These are phyloP conservation scores for Chlorella sp. DNA, from an alignment of 139 green algal genomes.

Conservation along the genomic window DNA sequence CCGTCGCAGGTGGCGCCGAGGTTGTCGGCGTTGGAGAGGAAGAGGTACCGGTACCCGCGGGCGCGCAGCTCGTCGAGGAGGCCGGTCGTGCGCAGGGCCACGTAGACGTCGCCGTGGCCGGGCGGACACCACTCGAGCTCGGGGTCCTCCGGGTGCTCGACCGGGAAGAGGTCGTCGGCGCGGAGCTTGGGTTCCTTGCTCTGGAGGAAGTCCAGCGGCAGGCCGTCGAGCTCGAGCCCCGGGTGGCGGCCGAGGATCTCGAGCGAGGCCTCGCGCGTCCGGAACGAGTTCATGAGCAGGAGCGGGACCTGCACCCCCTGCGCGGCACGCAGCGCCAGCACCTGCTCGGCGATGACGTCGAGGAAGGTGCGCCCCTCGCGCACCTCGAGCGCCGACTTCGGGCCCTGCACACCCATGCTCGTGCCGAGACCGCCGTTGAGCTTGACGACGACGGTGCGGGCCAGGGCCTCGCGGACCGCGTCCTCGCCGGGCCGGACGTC, in stretches of 20 bases:
- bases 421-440: conserved; percentile 89
- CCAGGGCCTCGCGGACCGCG: conserved; percentile 20
- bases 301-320: conserved; percentile 46
- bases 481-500: conserved; percentile 2
- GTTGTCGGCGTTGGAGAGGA: conserved; percentile 89
- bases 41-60: conserved; percentile 72
- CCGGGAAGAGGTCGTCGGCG: conserved; percentile 60
- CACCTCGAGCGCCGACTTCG: conserved; percentile 75
- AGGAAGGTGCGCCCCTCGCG: conserved; percentile 89
- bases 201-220: conserved; percentile 31
- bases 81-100: conserved; percentile 78
- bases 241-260: conserved; percentile 42
- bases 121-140: conserved; percentile 44
- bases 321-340: background rate
- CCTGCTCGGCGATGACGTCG: conserved; percentile 88
- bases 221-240: no score
- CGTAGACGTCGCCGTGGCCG: conserved; percentile 92
- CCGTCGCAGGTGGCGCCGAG: conserved; percentile 83
- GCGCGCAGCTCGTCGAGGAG: conserved; percentile 75
- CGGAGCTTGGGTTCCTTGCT: conserved; percentile 87
- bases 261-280: conserved; percentile 70
- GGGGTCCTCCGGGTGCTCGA: conserved; percentile 44
- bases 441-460: conserved; percentile 82
- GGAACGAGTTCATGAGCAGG: conserved; percentile 90
- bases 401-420: conserved; percentile 88